Evolutionary conservation across 495 filamentous ascomycete species (phyloP), one percentile per base, ranked within the genome.

Genomic region (Xylaria bambusicola): DNA sequence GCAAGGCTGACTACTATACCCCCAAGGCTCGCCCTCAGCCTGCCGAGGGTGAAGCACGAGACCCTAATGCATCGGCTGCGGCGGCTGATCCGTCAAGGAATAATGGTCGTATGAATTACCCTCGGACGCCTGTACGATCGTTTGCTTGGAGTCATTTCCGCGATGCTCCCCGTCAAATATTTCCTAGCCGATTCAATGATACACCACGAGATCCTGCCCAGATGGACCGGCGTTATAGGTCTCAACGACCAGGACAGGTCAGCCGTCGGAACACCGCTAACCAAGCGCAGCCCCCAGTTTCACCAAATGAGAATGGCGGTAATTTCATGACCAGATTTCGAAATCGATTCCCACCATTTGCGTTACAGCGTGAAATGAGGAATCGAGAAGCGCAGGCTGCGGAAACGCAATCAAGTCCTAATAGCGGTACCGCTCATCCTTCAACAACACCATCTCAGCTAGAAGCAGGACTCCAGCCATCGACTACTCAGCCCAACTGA

Each of bases 1-100:
- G 94, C 79, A 99, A 99, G 76, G 87, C 91, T 35, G 92, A 97
- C 62, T 98, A 97, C 73, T 98, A 95, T 71, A 84, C 90, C 35
- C 92, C 92, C 0, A 96, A 96, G 69, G 89, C 90, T 18, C 88
- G 89, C 6, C 67, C 75, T 1, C 60, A 69, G 12, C 69, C 68
- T 17, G 62, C 70, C 8, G 73, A 77, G 7, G 65, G 70, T 23
- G 71, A 63, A 24, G 68, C 70, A 29, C 66, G 64, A 21, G 64
- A 56, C 35, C 68, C 69, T 29, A 60, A 60, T 31, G 60, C 63
- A 20, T 59, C 69, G 18, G 24, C 51, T 23, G 59, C 46, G 10
- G 47, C 33, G 20, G 12, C 50, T 23, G 62, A 70, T 40, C 68
- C 73, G 15, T 66, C 74, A 9, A 71, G 70, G 33, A 71, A 62